A percentile compares a stretch with the other conserved stretches of the same genome.
Evolutionary conservation across 2,329 filamentous ascomycete genomes (phyloP).

Genomic region (Hymenoscyphus fructigenus): DNA sequence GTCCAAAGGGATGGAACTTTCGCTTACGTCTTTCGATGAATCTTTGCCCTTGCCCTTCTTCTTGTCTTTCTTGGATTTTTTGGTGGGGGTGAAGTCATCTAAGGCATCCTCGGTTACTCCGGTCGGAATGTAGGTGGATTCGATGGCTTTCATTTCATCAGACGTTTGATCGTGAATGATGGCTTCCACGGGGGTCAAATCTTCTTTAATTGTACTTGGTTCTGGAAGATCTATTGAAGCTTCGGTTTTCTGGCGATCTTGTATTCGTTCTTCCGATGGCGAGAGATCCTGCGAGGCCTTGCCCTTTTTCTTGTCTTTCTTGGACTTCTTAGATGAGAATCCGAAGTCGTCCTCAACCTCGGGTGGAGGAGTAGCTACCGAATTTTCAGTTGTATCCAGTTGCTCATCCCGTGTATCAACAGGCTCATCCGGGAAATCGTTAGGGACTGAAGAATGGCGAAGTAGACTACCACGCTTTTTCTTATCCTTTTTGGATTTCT

Average conservation of each 20-base stretch:
- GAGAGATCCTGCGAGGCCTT: conserved; percentile 9
- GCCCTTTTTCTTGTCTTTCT: conserved; percentile 20
- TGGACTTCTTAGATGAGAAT: conserved; percentile 7
- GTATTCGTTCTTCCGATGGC: background rate
- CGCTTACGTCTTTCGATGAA: conserved; percentile 5
- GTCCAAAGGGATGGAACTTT: background rate
- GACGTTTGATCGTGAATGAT: background rate
- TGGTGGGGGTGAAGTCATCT: conserved; percentile 7
- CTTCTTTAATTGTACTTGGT: background rate
- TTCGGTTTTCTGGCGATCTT: conserved; percentile 1
- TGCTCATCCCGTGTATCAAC: background rate
- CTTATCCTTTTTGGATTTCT: conserved; percentile 19
- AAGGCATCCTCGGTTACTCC: conserved; percentile 1
- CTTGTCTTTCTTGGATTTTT: conserved; percentile 25
- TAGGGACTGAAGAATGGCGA: conserved; percentile 11
- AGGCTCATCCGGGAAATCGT: conserved; percentile 7
- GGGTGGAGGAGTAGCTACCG: background rate
- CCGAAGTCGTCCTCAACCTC: background rate
- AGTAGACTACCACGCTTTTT: conserved; percentile 16
- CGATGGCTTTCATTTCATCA: background rate
- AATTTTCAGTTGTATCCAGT: background rate
- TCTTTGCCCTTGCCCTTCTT: conserved; percentile 26
- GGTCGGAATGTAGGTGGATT: background rate
- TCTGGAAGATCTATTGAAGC: background rate
- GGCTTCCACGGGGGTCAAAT: background rate